A percentile compares a stretch with the other conserved stretches of the same genome.
Evolutionary conservation across 805 yeast species (phyloP).

Genomic region (Schizosaccharomyces octosporus): DNA sequence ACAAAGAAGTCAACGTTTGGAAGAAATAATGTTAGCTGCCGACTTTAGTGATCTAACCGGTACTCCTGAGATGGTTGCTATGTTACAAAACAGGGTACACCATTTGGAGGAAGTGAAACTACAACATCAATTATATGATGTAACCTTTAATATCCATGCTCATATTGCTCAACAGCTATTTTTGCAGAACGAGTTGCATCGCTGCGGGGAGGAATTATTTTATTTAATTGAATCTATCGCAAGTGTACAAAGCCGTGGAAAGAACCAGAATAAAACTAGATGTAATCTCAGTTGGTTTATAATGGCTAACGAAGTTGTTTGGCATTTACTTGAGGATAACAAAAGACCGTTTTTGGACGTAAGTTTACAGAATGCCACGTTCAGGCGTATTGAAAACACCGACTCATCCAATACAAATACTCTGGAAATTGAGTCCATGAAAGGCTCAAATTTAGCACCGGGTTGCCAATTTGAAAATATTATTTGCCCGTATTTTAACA

Average conservation of each 20-base stretch:
- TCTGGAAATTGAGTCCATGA: constrained; percentile 34
- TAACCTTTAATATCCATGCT: constrained; percentile 18
- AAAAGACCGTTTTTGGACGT: constrained; percentile 46
- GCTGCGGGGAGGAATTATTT: constrained; percentile 18
- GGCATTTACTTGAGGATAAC: constrained; percentile 40
- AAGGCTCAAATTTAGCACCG: constrained; percentile 39
- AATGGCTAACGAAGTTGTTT: constrained; percentile 40
- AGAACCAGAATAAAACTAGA: constrained; percentile 10
- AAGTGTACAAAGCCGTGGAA: constrained; percentile 14
- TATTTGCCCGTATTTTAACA: constrained; percentile 25
- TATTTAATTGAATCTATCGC: constrained; percentile 23
- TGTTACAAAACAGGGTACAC: constrained; percentile 25
- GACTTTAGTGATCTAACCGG: constrained; percentile 38
- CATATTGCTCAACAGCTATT: constrained; percentile 8
- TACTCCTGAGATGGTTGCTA: constrained; percentile 23
- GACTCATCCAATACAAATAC: constrained; percentile 45
- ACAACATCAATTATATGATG: constrained; percentile 22
- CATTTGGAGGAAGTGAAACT: constrained; percentile 21
- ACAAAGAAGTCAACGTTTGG: constrained; percentile 30
- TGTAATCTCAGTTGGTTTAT: constrained; percentile 35
- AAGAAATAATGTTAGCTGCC: constrained; percentile 41
- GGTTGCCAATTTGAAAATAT: constrained; percentile 45
- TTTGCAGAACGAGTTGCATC: constrained; percentile 5
- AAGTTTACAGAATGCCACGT: constrained; percentile 35
- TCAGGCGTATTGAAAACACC: constrained; percentile 33